A percentile compares a stretch with the other conserved stretches of the same genome.
These are phyloP conservation scores for Mangifera indica DNA, from an alignment of 345 rosid species.

Conservation along the genomic window DNA sequence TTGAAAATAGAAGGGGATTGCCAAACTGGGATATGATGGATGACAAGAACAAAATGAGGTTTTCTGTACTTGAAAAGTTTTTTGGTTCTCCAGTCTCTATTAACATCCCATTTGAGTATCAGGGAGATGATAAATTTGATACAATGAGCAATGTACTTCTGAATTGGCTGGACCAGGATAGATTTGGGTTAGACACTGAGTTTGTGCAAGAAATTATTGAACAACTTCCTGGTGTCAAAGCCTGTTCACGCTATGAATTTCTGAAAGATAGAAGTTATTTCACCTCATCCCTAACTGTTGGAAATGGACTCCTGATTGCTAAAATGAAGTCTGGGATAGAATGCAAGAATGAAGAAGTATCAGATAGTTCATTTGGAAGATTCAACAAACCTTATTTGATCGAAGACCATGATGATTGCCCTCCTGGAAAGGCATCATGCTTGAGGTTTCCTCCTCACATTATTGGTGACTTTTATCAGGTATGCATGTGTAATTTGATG, in stretches of 20 bases:
- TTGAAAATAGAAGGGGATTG: conserved; percentile 36
- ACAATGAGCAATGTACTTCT: conserved; percentile 40
- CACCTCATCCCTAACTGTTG: conserved; percentile 49
- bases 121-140: conserved; percentile 44
- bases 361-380: conserved; percentile 41
- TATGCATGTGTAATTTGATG: conserved; percentile 23
- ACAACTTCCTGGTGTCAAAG: conserved; percentile 64
- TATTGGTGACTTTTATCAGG: conserved; percentile 94
- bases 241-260: conserved; percentile 64
- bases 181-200: conserved; percentile 88
- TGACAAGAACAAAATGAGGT: conserved; percentile 33
- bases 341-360: conserved; percentile 29
- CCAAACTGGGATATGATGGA: conserved; percentile 38
- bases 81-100: conserved; percentile 46
- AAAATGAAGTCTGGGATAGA: conserved; percentile 47
- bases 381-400: conserved; percentile 48
- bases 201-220: conserved; percentile 90
- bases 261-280: conserved; percentile 52
- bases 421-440: conserved; percentile 62
- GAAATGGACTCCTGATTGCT: conserved; percentile 57
- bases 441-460: conserved; percentile 66
- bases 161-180: conserved; percentile 80
- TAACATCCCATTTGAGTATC: conserved; percentile 33
- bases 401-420: conserved; percentile 37
- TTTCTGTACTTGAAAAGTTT: conserved; percentile 54